Evolutionary conservation across 2,329 filamentous ascomycete genomes (phyloP).

Genomic region (Fusarium oxysporum): DNA sequence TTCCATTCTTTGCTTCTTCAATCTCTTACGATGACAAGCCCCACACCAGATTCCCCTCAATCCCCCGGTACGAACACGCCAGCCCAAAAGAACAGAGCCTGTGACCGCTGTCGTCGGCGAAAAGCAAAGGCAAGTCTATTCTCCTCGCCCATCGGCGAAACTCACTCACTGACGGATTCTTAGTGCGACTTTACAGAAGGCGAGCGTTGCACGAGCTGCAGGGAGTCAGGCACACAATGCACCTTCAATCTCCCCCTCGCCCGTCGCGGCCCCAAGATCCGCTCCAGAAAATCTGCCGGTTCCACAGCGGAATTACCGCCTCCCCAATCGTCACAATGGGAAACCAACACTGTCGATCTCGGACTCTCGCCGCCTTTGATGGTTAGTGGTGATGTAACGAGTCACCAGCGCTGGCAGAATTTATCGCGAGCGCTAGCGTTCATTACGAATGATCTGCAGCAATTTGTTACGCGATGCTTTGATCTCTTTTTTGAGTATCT

Average conservation of each 20-base stretch:
- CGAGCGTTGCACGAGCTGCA: slow-evolving; percentile 50
- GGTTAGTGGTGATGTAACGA: slow-evolving; percentile 21
- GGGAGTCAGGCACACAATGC: slow-evolving; percentile 48
- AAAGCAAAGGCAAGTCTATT: slow-evolving; percentile 49
- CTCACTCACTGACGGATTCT: not conserved
- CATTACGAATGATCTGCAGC: slow-evolving; percentile 42
- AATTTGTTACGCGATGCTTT: slow-evolving; percentile 50
- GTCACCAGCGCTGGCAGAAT: slow-evolving; percentile 46
- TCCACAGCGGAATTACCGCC: slow-evolving; percentile 35
- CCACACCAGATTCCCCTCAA: slow-evolving; percentile 34
- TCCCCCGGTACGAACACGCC: slow-evolving; percentile 22
- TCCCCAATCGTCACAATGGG: slow-evolving; percentile 34
- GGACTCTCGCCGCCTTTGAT: slow-evolving; percentile 41
- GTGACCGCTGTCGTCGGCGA: slow-evolving; percentile 52
- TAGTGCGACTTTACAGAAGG: slow-evolving; percentile 47
- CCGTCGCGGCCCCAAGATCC: slow-evolving; percentile 53
- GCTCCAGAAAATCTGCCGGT: slow-evolving; percentile 5
- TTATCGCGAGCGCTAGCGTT: slow-evolving; percentile 43
- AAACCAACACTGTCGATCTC: slow-evolving; percentile 28
- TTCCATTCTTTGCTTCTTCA: not conserved
- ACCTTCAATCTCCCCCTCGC: slow-evolving; percentile 54
- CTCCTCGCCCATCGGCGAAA: slow-evolving; percentile 18
- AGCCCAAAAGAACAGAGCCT: slow-evolving; percentile 46
- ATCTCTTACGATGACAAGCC: slow-evolving; percentile 20
- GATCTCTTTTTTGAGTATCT: slow-evolving; percentile 58